Base-by-base conservation (phyloP, 2,329 filamentous ascomycete genomes). In the Fonsecaea nubica region DNA sequence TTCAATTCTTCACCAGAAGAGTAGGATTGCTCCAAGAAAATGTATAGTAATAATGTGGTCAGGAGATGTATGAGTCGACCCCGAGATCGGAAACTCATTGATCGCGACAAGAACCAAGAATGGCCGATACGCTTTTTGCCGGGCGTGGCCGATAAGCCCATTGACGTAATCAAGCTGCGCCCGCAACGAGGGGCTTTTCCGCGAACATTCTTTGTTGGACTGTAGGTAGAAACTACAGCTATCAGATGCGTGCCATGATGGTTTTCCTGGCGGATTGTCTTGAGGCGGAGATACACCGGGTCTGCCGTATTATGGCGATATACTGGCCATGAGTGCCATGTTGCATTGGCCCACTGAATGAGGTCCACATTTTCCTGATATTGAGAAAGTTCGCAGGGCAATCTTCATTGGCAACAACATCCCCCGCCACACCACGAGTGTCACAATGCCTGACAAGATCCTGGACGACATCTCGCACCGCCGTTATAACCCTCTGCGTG, bases 381-480 rank as follows among this genome's bases (percentile, higher is more conserved):
- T 25, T 50, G 21, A 8, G 21, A 25, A 21, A 18, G 42, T 32
- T 32, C 18, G 42, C n/a, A 21, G 42, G n/a, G 25, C n/a, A 48
- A 4, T 18, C 40, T 42, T n/a, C 40, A 42, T n/a, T n/a, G 40
- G 4, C 40, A 42, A 42, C 6, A n/a, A 42, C n/a, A 15, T 15
- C 15, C 40, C 40, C 40, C 35, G 35, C 35, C 35, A 38, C 8
- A 42, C 1, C 2, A 50, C 45, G 8, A 21, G 42, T 32, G 36
- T 12, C 63, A 80, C 69, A 55, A 93, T 93, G 90, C 86, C 87
- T 8, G 89, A 91, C 76, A 85, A 87, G 71, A 88, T 94, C 58
- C 88, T 99, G 58, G 89, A 98, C 83, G 94, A 99, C 78, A 98
- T 99, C 75, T 97, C 95, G 50, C 95, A 99, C 78, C 86, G 95